Evolutionary conservation across 176 grass and related monocot genomes (phyloP).

Genomic region (sorghum (Sorghum bicolor)): Sorghum_bicolor_NCBIv3 NC_012871.2:66676001-66676500

Average conservation of each 20-base stretch:
- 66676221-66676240: slow-evolving; percentile 9
- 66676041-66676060: slow-evolving; percentile 11
- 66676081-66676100: slow-evolving; percentile 26
- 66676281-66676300: background rate
- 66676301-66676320: background rate
- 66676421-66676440: slow-evolving; percentile 11
- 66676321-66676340: background rate
- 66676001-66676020: slow-evolving; percentile 21
- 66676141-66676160: background rate
- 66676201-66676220: background rate
- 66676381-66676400: background rate
- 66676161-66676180: background rate
- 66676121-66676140: background rate
- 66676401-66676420: background rate
- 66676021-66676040: slow-evolving; percentile 5
- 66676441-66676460: background rate
- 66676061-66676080: slow-evolving; percentile 24
- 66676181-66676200: background rate
- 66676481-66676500: background rate
- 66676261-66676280: background rate
- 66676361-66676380: slow-evolving; percentile 9
- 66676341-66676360: background rate
- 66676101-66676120: background rate
- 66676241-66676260: slow-evolving; percentile 10
- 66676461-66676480: background rate